Base-by-base conservation (phyloP, 1,284 basidiomycete genomes). In the Fomitopsis palustris region DNA sequence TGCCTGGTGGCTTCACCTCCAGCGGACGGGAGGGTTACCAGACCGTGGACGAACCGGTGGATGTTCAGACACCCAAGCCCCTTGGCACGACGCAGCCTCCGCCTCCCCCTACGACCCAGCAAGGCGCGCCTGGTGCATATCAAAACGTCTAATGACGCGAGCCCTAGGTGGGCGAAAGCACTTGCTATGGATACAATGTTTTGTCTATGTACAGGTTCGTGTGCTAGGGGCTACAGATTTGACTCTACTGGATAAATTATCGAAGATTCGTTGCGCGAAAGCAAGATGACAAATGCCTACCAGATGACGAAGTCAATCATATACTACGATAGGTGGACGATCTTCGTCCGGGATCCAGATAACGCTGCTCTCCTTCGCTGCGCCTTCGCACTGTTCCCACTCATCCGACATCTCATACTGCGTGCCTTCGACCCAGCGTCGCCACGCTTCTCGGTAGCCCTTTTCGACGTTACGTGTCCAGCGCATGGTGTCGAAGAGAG, bases 1-100 rank as follows among this genome's bases (percentile, higher is more conserved):
- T 93, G 90, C 91, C 90, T 2, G 90, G 90, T 19, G 90, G 89
- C 0, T 90, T 91, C 70, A 72, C 74, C 7, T 85, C 84, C 21
- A 68, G 71, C 25, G 77, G 77, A 33, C 77, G 85, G 43, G 84
- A 85, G 55, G 88, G 88, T 2, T 93, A 93, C 70, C 88, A 92
- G 68, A 81, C 80, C 42, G 81, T 92, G 16, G 88, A 88, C 58
- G 90, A 90, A 52, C 83, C 88, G 10, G 35, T 37, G 35, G 73
- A 70, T 41, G 67, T 71, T 27, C 69, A 74, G 54, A 61, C 74
- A 38, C 73, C 77, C 39, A 74, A 71, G 59, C 70, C 74, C 42
- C 49, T 70, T 65, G 64, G 62, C 35, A 54, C 64, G 17, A 65
- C 72, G 16, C 33, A 37, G 38, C 73, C 75, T 2, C 10, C 65